Base-by-base conservation (phyloP, 345 rosid genomes). In the Gossypium sturtianum region DNA sequence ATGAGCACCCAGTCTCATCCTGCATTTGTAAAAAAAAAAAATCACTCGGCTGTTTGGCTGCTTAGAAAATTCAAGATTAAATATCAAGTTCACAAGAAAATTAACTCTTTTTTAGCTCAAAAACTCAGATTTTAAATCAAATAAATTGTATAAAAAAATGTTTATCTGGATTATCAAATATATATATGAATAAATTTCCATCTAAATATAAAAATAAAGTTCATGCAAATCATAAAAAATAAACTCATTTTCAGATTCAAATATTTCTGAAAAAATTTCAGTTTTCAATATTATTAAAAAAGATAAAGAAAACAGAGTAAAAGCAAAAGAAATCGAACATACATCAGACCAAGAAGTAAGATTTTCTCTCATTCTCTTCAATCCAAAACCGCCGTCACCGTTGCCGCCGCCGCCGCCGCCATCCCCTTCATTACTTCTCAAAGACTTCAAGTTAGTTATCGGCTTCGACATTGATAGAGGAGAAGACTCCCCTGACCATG, bases 1-100 rank as follows among this genome's bases (percentile, higher is more conserved):
- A 86, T 16, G 83, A 83, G 67, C 83, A 79, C 49, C 83, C 92
- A 29, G 81, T 82, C 53, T 88, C 91, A 66, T 85, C 89, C 93
- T 89, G 84, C 84, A 78, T 71, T 79, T 51, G 15, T 3, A 9
- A 23, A 17, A 27, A 60, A 61, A 1, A 19, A 3, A 12, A 2
- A 9, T 48, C 34, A 44, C 19, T 34, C 16, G 6, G 15, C 41
- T 79, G 66, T 53, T 51, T 65, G 64, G 65, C 29, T 63, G 34
- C 58, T 2, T 11, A 49, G 71, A 79, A 82, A 77, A 41, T 56
- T 7, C 27, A 43, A 47, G 56, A 41, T 29, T 56, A 65, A 17
- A 56, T 25, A 23, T 8, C 3, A 38, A 19, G 34, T 1, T 2
- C 6, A 9, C 66, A 9, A 17, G 12, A 49, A 69, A 66, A 9